A percentile compares a stretch with the other conserved stretches of the same genome.
phyloP scores from a whole-genome alignment of 2,329 filamentous ascomycete genomes.

The Bipolaris cookei region DNA sequence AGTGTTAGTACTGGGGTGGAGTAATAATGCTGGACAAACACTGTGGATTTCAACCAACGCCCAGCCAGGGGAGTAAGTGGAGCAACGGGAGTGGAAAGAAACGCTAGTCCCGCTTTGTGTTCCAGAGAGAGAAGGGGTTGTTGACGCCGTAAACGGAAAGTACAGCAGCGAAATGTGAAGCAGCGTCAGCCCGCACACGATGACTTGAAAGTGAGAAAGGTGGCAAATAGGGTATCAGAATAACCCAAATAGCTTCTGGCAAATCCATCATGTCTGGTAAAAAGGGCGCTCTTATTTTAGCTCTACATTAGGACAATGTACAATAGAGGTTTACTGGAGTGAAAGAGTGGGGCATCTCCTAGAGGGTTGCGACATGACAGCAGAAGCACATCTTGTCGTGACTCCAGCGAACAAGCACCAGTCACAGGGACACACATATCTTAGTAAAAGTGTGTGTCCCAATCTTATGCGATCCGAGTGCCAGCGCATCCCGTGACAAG shows the following conservation, averaged over 20 bases:
- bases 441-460: background rate
- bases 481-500: conserved; percentile 35
- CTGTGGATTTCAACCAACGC: conserved; percentile 3
- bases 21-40: conserved; percentile 10
- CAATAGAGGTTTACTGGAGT: background rate
- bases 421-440: background rate
- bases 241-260: background rate
- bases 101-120: background rate
- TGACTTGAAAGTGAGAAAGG: background rate
- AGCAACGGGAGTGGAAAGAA: background rate
- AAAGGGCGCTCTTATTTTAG: too few species aligned
- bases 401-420: background rate
- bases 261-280: background rate
- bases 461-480: conserved; percentile 19
- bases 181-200: background rate
- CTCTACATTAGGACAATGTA: background rate
- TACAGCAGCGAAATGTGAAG: background rate
- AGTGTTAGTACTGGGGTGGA: background rate
- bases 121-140: background rate
- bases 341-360: background rate
- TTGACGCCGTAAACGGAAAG: background rate
- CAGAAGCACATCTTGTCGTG: background rate
- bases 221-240: background rate
- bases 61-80: background rate
- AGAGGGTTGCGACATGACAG: background rate